Conservation (phyloP, 768 basidiomycete genomes). For the Porphyrellus cyaneotinctus region DNA sequence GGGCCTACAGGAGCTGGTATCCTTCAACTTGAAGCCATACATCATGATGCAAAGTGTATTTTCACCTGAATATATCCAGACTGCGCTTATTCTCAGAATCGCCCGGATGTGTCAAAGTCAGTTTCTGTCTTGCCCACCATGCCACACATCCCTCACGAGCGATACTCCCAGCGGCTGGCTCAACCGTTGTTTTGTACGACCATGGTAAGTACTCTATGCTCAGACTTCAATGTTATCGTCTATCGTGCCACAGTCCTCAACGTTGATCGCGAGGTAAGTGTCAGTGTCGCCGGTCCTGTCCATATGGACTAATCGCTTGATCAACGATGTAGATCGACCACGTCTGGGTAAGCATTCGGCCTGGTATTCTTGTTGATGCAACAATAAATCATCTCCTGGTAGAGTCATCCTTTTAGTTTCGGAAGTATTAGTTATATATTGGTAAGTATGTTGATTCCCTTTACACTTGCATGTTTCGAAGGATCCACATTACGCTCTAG, state of each 20-base stretch:
- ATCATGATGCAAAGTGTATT: background rate
- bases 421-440: slow-evolving; percentile 20
- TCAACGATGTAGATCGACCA: slow-evolving; percentile 14
- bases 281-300: background rate
- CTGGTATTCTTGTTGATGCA: background rate
- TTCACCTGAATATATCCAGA: background rate
- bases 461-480: background rate
- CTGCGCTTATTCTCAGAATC: slow-evolving; percentile 1
- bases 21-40: too few species aligned
- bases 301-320: background rate
- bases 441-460: slow-evolving; percentile 7
- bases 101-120: slow-evolving; percentile 11
- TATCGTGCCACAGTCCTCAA: slow-evolving; percentile 8
- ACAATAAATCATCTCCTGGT: background rate
- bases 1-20: too few species aligned
- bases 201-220: slow-evolving; percentile 7
- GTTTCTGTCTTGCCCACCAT: background rate
- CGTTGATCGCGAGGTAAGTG: slow-evolving; percentile 14
- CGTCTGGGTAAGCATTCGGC: slow-evolving; percentile 14
- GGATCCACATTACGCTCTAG: background rate
- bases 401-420: slow-evolving; percentile 8
- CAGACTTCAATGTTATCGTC: background rate
- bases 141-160: background rate
- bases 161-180: slow-evolving; percentile 3
- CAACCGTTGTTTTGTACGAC: slow-evolving; percentile 16